Base-by-base conservation (phyloP, 2,329 filamentous ascomycete species). In the Drechslerella coelobrocha region DNA sequence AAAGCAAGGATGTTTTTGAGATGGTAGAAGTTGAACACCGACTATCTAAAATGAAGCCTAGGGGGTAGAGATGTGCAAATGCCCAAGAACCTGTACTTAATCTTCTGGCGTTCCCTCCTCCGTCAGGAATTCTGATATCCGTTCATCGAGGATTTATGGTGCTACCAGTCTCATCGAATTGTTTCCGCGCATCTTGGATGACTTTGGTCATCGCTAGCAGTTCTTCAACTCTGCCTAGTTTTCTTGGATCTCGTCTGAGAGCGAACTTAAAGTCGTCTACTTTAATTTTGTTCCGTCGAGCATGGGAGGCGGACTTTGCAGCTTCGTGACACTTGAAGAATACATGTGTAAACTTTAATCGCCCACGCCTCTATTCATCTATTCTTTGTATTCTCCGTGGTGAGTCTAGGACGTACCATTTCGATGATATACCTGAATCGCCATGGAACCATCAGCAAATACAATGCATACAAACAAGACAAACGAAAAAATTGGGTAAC, bases 251-350 rank as follows among this genome's bases (percentile, higher is more conserved):
- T 73, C 89, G 86, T 29, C 94, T 86, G 75, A 97, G 86, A 39
- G 92, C 91, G 80, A 96, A 99, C 77, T 95, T 92, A 81, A 99
- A 96, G 80, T 99, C 94, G 77, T 97, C 93, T 76, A 96, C 90
- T 79, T 99, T 99, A 81, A 99, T 92, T 81, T 99, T 99, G 76
- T 96, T 91, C 1, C 94, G 89, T 0, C 92, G 89, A 1, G 90
- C 88, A 79, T 96, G 91, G 78, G 90, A 88, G 0, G 94, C 94
- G 57, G 89, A 88, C 47, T 90, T 87, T 2, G 92, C 91, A 2
- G 94, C 93, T 77, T 91, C 89, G 81, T 76, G 74, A 39, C 75
- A 76, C 74, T 74, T 19, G 26, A 26, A 7, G 37, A 31, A 21
- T 21, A 45, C 12, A 10, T 23, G 50, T 68, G 51, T 68, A 51